A percentile compares a stretch with the other conserved stretches of the same genome.
Conservation (phyloP, 345 rosid species). For the Rhizophora apiculata region DNA sequence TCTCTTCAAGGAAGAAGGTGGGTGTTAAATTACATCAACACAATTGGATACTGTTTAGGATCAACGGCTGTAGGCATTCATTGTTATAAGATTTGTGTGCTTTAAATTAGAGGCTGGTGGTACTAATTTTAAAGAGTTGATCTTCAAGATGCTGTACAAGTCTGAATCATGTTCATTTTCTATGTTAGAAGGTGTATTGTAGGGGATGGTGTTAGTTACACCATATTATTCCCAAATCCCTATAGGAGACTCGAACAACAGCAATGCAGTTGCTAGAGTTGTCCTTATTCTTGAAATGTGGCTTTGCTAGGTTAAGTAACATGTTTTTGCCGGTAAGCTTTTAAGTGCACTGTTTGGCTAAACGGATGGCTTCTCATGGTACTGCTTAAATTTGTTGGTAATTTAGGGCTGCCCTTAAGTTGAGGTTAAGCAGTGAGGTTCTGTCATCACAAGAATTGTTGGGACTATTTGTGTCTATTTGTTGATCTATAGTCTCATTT, state of each 20-base stretch:
- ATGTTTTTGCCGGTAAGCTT: not conserved
- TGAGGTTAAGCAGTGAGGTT: not conserved
- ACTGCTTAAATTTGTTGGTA: not conserved
- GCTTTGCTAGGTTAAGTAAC: not conserved
- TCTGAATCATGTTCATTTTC: not conserved
- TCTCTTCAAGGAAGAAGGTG: slow-evolving; percentile 62
- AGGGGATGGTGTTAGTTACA: too few species aligned
- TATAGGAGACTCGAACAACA: not conserved
- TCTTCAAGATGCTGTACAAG: not conserved
- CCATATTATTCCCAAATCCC: too few species aligned
- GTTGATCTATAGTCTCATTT: not conserved
- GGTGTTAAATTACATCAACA: not conserved
- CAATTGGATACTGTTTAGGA: not conserved
- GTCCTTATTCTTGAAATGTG: not conserved
- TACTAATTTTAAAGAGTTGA: not conserved
- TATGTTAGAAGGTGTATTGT: not conserved
- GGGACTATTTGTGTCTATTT: not conserved
- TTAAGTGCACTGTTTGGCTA: not conserved
- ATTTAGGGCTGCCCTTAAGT: too few species aligned
- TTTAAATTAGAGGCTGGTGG: not conserved
- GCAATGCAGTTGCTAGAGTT: too few species aligned
- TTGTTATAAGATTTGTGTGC: not conserved
- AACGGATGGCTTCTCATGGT: not conserved
- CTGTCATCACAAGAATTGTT: not conserved
- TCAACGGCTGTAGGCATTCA: not conserved